These are phyloP conservation scores for Mallotus japonicus DNA, from an alignment of 441 rosid genomes.

Conservation along the genomic window DNA sequence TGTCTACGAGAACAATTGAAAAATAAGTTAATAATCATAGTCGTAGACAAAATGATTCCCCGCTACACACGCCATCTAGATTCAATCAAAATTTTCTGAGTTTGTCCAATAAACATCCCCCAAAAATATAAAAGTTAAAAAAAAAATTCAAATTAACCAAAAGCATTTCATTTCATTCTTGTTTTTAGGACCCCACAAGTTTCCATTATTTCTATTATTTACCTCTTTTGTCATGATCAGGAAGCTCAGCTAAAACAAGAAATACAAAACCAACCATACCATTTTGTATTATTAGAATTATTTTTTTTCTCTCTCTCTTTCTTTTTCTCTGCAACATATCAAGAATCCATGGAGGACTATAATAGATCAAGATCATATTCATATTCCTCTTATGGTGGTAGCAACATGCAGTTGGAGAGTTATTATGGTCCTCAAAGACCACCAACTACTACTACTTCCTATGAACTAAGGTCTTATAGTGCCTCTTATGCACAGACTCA, in stretches of 20 bases:
- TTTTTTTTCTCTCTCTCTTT: not conserved
- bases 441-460: constrained; percentile 14
- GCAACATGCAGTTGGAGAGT: constrained; percentile 52
- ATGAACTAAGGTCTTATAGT: constrained; percentile 59
- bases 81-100: not conserved
- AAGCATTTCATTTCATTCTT: not conserved
- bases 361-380: constrained; percentile 43
- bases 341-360: constrained; percentile 52
- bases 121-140: not conserved
- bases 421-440: constrained; percentile 39
- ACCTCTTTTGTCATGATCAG: constrained; percentile 17
- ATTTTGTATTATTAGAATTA: not conserved
- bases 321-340: not conserved
- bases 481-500: constrained; percentile 51
- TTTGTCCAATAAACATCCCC: not conserved
- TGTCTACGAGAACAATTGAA: not conserved
- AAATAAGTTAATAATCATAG: constrained; percentile 5
- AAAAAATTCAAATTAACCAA: not conserved
- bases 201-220: constrained; percentile 18
- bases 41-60: constrained; percentile 28
- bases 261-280: not conserved
- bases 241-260: constrained; percentile 15
- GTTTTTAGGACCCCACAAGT: constrained; percentile 24
- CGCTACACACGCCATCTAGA: constrained; percentile 26
- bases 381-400: constrained; percentile 32